These are phyloP conservation scores for Sordariomycetes sp. DNA, from an alignment of 2,329 filamentous ascomycete genomes.

Conservation along the genomic window DNA sequence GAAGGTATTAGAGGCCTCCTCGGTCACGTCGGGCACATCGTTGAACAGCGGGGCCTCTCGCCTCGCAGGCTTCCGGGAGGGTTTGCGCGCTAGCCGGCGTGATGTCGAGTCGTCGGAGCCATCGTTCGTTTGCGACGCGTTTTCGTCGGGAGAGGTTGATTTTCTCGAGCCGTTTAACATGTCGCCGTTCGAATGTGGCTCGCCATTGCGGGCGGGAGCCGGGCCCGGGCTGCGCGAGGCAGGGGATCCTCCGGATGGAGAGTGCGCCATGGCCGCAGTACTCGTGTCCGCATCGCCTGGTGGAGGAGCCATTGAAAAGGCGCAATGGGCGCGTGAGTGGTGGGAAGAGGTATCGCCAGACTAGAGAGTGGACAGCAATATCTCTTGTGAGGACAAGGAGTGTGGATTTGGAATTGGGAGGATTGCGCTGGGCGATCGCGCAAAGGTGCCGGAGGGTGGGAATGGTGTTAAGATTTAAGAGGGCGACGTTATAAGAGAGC, in stretches of 20 bases:
- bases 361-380: background rate
- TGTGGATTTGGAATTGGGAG: background rate
- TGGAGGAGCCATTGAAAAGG: background rate
- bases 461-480: background rate
- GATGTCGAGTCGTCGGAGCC: slow-evolving; percentile 38
- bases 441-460: background rate
- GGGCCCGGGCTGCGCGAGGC: background rate
- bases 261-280: slow-evolving; percentile 2
- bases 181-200: background rate
- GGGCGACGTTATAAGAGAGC: background rate
- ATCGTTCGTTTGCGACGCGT: slow-evolving; percentile 13
- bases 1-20: slow-evolving; percentile 66
- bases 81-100: slow-evolving; percentile 60
- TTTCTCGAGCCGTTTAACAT: background rate
- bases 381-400: background rate
- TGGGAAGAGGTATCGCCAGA: background rate
- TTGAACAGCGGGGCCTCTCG: slow-evolving; percentile 57
- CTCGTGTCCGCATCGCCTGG: slow-evolving; percentile 3
- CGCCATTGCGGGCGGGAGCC: background rate
- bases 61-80: slow-evolving; percentile 57
- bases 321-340: background rate
- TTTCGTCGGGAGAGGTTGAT: slow-evolving; percentile 1
- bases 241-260: slow-evolving; percentile 1
- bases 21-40: slow-evolving; percentile 68
- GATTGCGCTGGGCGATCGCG: background rate